Evolutionary conservation across 805 yeast genomes (phyloP), one percentile per base, ranked within the genome.

Genomic region (Sugiyamaella qingdaonensis): DNA sequence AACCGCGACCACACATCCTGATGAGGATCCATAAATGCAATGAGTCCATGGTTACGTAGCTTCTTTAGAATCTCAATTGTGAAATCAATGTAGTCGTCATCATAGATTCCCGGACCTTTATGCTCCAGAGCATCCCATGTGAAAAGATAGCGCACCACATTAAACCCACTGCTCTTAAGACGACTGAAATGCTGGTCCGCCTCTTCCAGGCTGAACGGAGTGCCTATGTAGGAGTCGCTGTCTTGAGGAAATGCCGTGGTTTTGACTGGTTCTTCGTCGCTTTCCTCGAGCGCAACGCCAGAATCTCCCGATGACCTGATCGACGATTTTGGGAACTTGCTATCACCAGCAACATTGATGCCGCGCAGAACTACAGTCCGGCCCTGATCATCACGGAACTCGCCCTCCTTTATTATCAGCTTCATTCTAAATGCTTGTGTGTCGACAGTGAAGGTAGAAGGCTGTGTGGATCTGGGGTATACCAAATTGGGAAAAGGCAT

Each of bases 71-170:
- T 70, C 51, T 82, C 72, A 41, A 85, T 72, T 0, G 94, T 81
- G 66, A 84, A 88, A 27, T 83, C 81, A 48, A 89, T 77, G 62
- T 79, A 91, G 16, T 82, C 89, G 24, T 79, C 80, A 67, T 91
- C 97, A 64, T 90, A 91, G 9, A 67, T 67, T 0, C 87, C 94
- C 0, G 97, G 97, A 0, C 96, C 96, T 46, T 71, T 74, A 61
- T 91, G 97, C 67, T 91, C 97, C 8, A 91, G 63, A 0, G 97
- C 92, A 66, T 91, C 97, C 97, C 97, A 91, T 0, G 95, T 85
- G 48, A 87, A 73, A 16, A 89, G 72, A 65, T 83, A 86, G 53
- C 97, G 71, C 18, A 91, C 77, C 2, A 85, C 77, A 65, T 90
- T 91, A 68, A 78, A 88, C 1, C 97, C 97, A 80, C 91, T 79